Evolutionary conservation across 2,329 filamentous ascomycete species (phyloP).

Genomic region (Ceratocystis cacaofunesta): DNA sequence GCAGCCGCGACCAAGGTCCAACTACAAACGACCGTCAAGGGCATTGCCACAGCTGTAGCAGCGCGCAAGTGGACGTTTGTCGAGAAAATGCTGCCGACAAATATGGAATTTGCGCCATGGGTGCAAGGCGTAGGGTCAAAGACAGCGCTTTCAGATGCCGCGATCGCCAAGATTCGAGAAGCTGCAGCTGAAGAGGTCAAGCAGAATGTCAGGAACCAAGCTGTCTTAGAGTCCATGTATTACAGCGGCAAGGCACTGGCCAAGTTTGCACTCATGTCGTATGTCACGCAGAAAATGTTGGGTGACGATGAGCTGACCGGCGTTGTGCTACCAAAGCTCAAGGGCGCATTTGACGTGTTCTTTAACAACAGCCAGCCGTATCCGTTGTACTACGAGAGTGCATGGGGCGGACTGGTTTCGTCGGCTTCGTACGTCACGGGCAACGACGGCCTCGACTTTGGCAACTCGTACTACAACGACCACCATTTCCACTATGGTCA

Average conservation of each 20-base stretch:
- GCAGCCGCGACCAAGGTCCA: slow-evolving; percentile 41
- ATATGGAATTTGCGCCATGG: slow-evolving; percentile 72
- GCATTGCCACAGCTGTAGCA: slow-evolving; percentile 55
- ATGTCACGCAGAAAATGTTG: slow-evolving; percentile 49
- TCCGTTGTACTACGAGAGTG: slow-evolving; percentile 51
- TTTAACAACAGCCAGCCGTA: slow-evolving; percentile 51
- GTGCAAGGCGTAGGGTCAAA: slow-evolving; percentile 36
- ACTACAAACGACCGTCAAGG: slow-evolving; percentile 74
- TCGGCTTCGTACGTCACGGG: slow-evolving; percentile 56
- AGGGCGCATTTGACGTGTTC: slow-evolving; percentile 52
- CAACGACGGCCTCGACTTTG: slow-evolving; percentile 64
- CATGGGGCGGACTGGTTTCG: slow-evolving; percentile 71
- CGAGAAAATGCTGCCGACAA: slow-evolving; percentile 55
- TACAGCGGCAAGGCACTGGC: slow-evolving; percentile 74
- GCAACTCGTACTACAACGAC: slow-evolving; percentile 73
- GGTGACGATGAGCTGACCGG: slow-evolving; percentile 42
- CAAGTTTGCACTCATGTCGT: slow-evolving; percentile 59
- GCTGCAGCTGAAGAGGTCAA: slow-evolving; percentile 58
- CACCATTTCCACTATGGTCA: slow-evolving; percentile 73
- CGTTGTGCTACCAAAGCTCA: slow-evolving; percentile 45
- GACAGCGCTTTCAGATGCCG: slow-evolving; percentile 34
- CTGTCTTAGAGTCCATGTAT: slow-evolving; percentile 76
- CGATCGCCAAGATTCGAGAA: slow-evolving; percentile 43
- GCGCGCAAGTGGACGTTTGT: slow-evolving; percentile 64
- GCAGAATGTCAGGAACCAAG: slow-evolving; percentile 59